Percentiles rank a stretch among this genome's conserved stretches.
These are phyloP conservation scores for Aureobasidium sp. DNA, from an alignment of 2,329 filamentous ascomycete genomes.

Conservation along the genomic window DNA sequence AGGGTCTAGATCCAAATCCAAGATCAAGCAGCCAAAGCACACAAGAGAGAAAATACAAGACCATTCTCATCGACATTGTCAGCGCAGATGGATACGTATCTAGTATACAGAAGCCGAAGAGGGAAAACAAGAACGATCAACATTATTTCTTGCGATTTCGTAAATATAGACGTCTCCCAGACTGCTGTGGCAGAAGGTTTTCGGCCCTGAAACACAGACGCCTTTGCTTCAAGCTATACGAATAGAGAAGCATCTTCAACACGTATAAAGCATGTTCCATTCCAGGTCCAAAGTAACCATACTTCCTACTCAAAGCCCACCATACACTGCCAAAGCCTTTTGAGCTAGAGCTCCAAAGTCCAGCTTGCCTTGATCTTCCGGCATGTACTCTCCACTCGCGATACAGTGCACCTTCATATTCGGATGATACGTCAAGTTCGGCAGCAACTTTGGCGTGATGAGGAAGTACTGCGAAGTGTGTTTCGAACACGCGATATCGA, in stretches of 20 bases:
- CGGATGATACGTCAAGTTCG: slow-evolving; percentile 72
- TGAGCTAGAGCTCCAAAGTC: slow-evolving; percentile 34
- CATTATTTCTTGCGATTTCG: neutral
- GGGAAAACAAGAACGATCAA: neutral
- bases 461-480: slow-evolving; percentile 76
- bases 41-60: no score
- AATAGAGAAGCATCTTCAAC: neutral
- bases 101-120: no score
- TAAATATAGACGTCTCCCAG: neutral
- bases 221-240: neutral
- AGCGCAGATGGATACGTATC: no score
- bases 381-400: slow-evolving; percentile 67
- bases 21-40: no score
- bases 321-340: slow-evolving; percentile 21
- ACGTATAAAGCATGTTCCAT: neutral
- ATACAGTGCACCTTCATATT: slow-evolving; percentile 94
- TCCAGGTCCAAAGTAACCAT: neutral
- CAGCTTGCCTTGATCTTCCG: slow-evolving; percentile 32
- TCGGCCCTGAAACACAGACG: neutral
- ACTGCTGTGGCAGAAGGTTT: neutral
- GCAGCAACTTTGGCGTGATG: slow-evolving; percentile 91
- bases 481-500: slow-evolving; percentile 87
- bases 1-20: no score
- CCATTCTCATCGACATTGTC: no score
- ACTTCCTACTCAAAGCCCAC: neutral